These are phyloP conservation scores for Rutstroemia sp. DNA, from an alignment of 2,329 filamentous ascomycete genomes.

Conservation along the genomic window DNA sequence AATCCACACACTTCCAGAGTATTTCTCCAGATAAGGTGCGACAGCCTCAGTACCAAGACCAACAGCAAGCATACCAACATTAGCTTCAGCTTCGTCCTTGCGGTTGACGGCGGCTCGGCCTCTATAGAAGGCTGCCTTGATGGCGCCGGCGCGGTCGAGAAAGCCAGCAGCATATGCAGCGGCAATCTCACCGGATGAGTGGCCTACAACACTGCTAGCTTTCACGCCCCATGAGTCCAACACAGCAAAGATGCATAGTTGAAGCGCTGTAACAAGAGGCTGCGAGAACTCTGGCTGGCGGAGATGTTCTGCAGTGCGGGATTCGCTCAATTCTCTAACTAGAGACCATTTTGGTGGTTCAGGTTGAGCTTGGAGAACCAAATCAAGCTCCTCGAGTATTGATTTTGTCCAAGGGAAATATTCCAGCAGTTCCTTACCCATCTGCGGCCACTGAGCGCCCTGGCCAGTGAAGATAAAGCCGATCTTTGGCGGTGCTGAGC, in stretches of 20 bases:
- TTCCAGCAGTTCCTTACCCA: conserved; percentile 17
- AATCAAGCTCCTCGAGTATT: background rate
- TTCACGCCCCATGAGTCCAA: conserved; percentile 36
- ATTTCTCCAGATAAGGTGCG: background rate
- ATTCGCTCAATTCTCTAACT: background rate
- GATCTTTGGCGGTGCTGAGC: background rate
- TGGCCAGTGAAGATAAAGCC: conserved; percentile 23
- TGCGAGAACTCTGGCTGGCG: conserved; percentile 21
- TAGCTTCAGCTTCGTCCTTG: background rate
- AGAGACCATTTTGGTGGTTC: conserved; percentile 5
- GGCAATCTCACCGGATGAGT: conserved; percentile 41
- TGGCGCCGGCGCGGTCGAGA: conserved; percentile 18
- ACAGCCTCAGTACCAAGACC: conserved; percentile 10
- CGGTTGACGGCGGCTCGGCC: background rate
- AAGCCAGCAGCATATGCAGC: conserved; percentile 37
- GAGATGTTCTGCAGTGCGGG: background rate
- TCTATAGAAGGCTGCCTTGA: conserved; percentile 12
- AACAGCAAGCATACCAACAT: conserved; percentile 13
- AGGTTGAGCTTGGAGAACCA: background rate
- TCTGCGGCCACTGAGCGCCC: conserved; percentile 22
- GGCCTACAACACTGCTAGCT: conserved; percentile 34
- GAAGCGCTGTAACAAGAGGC: conserved; percentile 38
- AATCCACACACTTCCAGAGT: conserved; percentile 6
- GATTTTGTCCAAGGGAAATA: background rate
- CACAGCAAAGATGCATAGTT: conserved; percentile 37